phyloP scores from a whole-genome alignment of 208 protist species.

The Naegleria fowleri region DNA sequence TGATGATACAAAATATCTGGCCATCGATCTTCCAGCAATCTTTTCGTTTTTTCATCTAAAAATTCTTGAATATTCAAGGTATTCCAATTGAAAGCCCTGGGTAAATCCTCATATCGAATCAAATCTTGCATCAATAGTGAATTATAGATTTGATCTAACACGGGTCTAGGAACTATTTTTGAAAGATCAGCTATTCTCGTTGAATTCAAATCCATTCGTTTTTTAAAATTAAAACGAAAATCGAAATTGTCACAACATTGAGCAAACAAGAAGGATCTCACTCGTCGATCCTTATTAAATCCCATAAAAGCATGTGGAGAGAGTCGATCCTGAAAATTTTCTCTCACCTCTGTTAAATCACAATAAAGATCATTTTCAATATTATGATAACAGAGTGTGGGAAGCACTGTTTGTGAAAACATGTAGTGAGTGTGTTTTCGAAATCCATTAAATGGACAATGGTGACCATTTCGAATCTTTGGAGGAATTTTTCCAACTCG shows the following conservation, averaged over 20 bases:
- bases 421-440: neutral
- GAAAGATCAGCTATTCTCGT: neutral
- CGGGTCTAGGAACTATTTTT: neutral
- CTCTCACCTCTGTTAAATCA: neutral
- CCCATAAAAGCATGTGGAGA: neutral
- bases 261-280: neutral
- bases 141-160: neutral
- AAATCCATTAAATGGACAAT: neutral
- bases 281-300: neutral
- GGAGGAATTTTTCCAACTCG: neutral
- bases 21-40: neutral
- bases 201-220: neutral
- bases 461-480: neutral
- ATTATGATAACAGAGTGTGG: neutral
- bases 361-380: neutral
- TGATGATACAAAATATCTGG: neutral
- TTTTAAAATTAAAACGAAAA: neutral
- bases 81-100: neutral
- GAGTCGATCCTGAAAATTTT: neutral
- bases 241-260: slow-evolving; percentile 8
- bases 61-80: neutral
- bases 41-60: neutral
- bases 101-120: neutral
- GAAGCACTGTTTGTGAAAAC: neutral
- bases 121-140: neutral